These are phyloP conservation scores for Clausena lansium DNA, from an alignment of 345 rosid species.

Conservation along the genomic window DNA sequence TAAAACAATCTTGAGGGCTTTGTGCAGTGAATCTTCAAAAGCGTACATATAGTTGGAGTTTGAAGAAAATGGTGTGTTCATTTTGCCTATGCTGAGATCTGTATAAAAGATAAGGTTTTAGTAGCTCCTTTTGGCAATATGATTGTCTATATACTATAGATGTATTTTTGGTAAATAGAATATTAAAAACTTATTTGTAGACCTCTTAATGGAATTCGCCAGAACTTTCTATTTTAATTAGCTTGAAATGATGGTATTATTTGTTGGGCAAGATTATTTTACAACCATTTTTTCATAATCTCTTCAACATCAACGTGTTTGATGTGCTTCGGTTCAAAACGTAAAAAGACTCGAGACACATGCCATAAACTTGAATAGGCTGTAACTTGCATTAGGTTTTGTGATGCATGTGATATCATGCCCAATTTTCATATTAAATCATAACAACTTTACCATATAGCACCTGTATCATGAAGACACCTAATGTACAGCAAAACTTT, in stretches of 20 bases:
- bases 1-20: slow-evolving; percentile 1
- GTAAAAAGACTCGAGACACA: too few species aligned
- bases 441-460: background rate
- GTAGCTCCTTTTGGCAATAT: background rate
- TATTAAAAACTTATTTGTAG: background rate
- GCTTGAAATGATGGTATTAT: too few species aligned
- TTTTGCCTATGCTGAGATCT: background rate
- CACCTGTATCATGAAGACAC: too few species aligned
- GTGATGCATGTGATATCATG: background rate
- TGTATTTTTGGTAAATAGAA: background rate
- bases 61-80: background rate
- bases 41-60: background rate
- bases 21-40: slow-evolving; percentile 2
- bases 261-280: too few species aligned
- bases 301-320: too few species aligned
- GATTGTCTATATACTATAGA: background rate
- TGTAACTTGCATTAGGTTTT: too few species aligned
- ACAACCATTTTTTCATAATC: too few species aligned
- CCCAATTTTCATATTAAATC: background rate
- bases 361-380: too few species aligned
- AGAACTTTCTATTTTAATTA: background rate
- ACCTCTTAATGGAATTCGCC: background rate
- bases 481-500: background rate
- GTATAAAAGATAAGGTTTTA: background rate
- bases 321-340: too few species aligned